phyloP scores from a whole-genome alignment of 495 filamentous ascomycete species.

The Echria macrotheca region DNA sequence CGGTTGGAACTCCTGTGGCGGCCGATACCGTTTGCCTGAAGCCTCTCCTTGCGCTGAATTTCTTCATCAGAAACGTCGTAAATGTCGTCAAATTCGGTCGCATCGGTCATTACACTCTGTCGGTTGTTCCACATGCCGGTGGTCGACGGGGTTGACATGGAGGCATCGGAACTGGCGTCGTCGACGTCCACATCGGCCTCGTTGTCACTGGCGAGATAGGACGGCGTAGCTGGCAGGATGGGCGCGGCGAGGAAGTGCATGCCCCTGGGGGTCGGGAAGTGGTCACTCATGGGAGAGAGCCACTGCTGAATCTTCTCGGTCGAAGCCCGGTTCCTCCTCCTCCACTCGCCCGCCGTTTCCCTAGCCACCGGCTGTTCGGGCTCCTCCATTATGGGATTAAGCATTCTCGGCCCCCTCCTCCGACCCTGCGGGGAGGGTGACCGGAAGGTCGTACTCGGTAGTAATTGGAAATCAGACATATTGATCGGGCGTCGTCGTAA shows the following conservation, averaged over 20 bases:
- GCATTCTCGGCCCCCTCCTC: slow-evolving; percentile 52
- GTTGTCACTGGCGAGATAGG: slow-evolving; percentile 26
- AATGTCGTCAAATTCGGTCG: slow-evolving; percentile 73
- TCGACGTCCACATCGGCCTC: slow-evolving; percentile 30
- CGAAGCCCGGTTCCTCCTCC: slow-evolving; percentile 37
- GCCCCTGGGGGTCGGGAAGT: slow-evolving; percentile 57
- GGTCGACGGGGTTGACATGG: slow-evolving; percentile 46
- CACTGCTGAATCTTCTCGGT: slow-evolving; percentile 47
- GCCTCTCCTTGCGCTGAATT: slow-evolving; percentile 24
- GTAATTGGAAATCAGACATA: slow-evolving; percentile 54
- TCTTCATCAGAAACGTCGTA: slow-evolving; percentile 76
- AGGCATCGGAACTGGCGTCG: slow-evolving; percentile 44
- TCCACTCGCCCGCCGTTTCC: slow-evolving; percentile 22
- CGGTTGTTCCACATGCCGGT: slow-evolving; percentile 45
- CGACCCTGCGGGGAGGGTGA: slow-evolving; percentile 65
- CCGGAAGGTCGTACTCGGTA: slow-evolving; percentile 55
- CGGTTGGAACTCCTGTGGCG: slow-evolving; percentile 29
- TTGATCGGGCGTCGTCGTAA: slow-evolving; percentile 19
- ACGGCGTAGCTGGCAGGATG: slow-evolving; percentile 43
- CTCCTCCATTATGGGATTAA: slow-evolving; percentile 89
- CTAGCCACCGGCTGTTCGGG: slow-evolving; percentile 26
- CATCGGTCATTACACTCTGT: slow-evolving; percentile 49
- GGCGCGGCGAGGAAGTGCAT: slow-evolving; percentile 53
- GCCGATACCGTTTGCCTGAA: slow-evolving; percentile 30
- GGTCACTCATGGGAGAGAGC: slow-evolving; percentile 54